These are phyloP conservation scores for Penicillium sp. DNA, from an alignment of 2,329 filamentous ascomycete species.

Conservation along the genomic window DNA sequence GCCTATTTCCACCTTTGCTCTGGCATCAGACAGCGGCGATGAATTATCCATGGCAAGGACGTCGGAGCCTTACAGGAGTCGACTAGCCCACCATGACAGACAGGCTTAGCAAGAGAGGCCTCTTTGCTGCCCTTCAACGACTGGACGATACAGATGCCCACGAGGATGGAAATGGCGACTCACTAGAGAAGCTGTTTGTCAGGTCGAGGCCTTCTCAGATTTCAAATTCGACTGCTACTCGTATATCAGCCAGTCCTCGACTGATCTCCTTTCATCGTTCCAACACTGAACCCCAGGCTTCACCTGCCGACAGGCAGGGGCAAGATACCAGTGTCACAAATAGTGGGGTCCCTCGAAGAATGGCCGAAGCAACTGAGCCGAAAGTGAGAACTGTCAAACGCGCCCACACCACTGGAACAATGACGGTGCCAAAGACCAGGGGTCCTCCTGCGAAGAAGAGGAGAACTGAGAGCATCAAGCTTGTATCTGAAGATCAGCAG, in stretches of 20 bases:
- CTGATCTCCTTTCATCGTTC: constrained; percentile 5
- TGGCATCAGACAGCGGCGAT: constrained; percentile 11
- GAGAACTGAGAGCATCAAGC: constrained; percentile 37
- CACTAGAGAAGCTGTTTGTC: constrained; percentile 15
- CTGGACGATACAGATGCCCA: constrained; percentile 28
- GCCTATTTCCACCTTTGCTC: constrained; percentile 1
- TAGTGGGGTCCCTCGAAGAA: neutral
- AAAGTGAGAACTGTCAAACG: constrained; percentile 8
- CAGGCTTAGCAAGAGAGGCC: constrained; percentile 27
- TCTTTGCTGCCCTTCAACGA: constrained; percentile 35
- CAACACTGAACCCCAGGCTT: constrained; percentile 9
- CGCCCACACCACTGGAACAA: constrained; percentile 12
- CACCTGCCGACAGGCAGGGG: neutral
- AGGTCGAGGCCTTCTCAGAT: constrained; percentile 2
- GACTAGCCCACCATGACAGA: constrained; percentile 18
- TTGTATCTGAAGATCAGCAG: constrained; percentile 50
- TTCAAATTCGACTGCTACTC: neutral
- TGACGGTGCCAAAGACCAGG: constrained; percentile 10
- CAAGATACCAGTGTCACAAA: neutral
- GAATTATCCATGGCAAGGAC: constrained; percentile 17
- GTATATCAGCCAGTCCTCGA: neutral
- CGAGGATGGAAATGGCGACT: constrained; percentile 24
- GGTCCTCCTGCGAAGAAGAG: constrained; percentile 22
- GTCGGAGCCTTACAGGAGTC: constrained; percentile 9
- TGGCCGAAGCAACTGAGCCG: neutral